These are phyloP conservation scores for Orbilia oligospora DNA, from an alignment of 2,329 filamentous ascomycete genomes.

Conservation along the genomic window DNA sequence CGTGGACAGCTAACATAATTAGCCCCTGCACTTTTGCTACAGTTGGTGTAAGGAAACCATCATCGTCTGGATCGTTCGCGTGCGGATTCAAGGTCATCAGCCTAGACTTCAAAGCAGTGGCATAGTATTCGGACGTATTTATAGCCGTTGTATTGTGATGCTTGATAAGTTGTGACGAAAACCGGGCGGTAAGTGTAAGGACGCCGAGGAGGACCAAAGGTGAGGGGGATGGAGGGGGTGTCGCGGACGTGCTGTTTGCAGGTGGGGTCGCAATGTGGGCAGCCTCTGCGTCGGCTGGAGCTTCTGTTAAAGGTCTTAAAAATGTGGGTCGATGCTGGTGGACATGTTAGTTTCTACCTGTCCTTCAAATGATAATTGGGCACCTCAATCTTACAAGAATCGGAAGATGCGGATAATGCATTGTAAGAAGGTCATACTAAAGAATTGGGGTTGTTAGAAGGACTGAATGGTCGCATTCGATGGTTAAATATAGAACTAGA, in stretches of 20 bases:
- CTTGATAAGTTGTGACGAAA: constrained; percentile 75
- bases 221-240: constrained; percentile 53
- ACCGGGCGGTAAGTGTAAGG: constrained; percentile 78
- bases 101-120: constrained; percentile 68
- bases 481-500: not conserved
- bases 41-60: constrained; percentile 70
- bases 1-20: constrained; percentile 79
- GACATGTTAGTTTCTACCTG: constrained; percentile 61
- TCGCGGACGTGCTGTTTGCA: constrained; percentile 54
- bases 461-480: not conserved
- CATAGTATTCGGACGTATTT: constrained; percentile 63
- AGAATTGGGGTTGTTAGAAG: not conserved
- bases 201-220: constrained; percentile 75
- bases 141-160: constrained; percentile 67
- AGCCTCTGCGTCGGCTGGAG: constrained; percentile 45
- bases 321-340: constrained; percentile 66
- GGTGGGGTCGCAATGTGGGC: constrained; percentile 56
- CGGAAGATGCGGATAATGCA: constrained; percentile 80
- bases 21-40: constrained; percentile 77
- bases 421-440: constrained; percentile 77
- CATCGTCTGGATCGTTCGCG: constrained; percentile 71
- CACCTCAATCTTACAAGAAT: constrained; percentile 73
- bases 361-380: constrained; percentile 64
- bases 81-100: constrained; percentile 72
- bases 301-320: constrained; percentile 65